Evolutionary conservation across 257 asterid genomes (phyloP).

Genomic region (Thymus mandschuricus): DNA sequence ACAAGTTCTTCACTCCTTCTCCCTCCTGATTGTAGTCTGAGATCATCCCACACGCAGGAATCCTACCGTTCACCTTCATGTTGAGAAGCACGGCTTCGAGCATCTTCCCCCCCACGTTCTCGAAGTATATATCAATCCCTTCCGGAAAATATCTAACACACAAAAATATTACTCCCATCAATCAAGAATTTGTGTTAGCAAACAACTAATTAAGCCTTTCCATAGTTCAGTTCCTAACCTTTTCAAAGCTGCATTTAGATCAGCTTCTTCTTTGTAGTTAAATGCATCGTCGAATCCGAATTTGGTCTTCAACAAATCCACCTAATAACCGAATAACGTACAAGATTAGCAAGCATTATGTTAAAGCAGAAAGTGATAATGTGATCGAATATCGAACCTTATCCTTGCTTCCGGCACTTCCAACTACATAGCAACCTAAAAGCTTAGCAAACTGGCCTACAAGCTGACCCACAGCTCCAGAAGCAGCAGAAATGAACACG

Average conservation of each 20-base stretch:
- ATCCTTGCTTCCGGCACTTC: constrained; percentile 54
- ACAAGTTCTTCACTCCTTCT: constrained; percentile 46
- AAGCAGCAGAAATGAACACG: constrained; percentile 39
- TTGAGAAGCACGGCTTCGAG: constrained; percentile 52
- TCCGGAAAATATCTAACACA: constrained; percentile 42
- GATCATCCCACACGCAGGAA: constrained; percentile 53
- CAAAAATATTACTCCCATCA: not conserved
- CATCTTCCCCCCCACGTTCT: constrained; percentile 59
- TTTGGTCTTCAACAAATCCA: constrained; percentile 47
- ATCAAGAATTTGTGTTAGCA: not conserved
- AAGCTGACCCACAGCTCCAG: constrained; percentile 44
- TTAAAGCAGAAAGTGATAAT: not conserved
- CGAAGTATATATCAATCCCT: constrained; percentile 61
- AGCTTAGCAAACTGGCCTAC: constrained; percentile 44
- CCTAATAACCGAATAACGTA: constrained; percentile 11
- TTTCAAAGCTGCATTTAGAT: constrained; percentile 44
- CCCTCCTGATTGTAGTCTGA: constrained; percentile 47
- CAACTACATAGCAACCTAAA: constrained; percentile 42
- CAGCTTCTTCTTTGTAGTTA: constrained; percentile 48
- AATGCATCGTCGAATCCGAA: constrained; percentile 58
- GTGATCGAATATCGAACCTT: constrained; percentile 24
- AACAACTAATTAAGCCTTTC: too few relatives aligned
- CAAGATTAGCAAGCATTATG: not conserved
- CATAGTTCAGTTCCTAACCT: constrained; percentile 23
- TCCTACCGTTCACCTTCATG: constrained; percentile 49